Conservation (phyloP, 495 filamentous ascomycete species). For the Glonium stellatum region DNA sequence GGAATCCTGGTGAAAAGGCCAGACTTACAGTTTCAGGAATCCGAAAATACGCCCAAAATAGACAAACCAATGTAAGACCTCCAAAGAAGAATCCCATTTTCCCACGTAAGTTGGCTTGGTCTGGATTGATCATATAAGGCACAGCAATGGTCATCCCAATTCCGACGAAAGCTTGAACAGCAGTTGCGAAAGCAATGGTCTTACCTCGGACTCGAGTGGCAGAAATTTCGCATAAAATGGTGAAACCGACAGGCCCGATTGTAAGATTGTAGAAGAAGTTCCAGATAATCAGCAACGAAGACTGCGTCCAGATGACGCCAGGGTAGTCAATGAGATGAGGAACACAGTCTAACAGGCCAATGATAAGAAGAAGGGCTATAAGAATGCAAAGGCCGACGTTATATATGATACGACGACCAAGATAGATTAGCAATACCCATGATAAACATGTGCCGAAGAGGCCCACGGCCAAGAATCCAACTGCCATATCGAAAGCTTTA, state of each 20-base stretch:
- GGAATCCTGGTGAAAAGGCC: no score
- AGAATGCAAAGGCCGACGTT: conserved; percentile 43
- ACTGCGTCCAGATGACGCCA: conserved; percentile 44
- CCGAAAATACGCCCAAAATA: conserved; percentile 45
- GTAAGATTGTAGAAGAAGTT: conserved; percentile 45
- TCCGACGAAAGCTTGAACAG: conserved; percentile 50
- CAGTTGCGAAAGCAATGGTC: conserved; percentile 56
- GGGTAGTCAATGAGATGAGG: conserved; percentile 39
- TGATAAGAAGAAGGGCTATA: conserved; percentile 46
- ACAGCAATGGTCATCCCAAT: conserved; percentile 58
- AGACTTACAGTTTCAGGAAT: conserved; percentile 49
- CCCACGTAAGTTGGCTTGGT: conserved; percentile 54
- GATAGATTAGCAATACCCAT: conserved; percentile 46
- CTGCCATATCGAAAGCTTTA: conserved; percentile 45
- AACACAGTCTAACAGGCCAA: conserved; percentile 51
- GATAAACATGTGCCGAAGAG: conserved; percentile 44
- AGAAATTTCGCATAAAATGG: conserved; percentile 54
- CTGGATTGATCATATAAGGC: conserved; percentile 57
- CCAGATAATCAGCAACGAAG: conserved; percentile 49
- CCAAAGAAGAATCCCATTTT: conserved; percentile 66
- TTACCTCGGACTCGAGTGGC: conserved; percentile 53
- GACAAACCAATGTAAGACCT: conserved; percentile 41
- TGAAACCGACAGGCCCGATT: conserved; percentile 56
- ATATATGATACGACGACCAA: conserved; percentile 50
- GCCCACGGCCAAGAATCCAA: conserved; percentile 37